phyloP scores from a whole-genome alignment of 768 basidiomycete genomes.

The Termitomyces titanicus region DNA sequence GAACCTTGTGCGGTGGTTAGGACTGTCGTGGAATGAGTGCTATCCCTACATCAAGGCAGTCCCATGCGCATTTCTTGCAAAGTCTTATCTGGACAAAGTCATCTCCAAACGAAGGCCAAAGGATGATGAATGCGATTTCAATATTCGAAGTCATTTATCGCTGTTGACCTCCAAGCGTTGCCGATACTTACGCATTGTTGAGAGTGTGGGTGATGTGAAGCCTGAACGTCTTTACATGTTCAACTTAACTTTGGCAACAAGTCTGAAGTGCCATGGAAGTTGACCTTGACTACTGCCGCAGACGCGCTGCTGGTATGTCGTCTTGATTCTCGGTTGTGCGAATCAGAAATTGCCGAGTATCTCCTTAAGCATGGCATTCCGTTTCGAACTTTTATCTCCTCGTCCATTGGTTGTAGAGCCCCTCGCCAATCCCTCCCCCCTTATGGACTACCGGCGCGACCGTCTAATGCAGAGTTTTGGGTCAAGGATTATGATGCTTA shows the following conservation, averaged over 20 bases:
- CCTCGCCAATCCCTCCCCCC: background rate
- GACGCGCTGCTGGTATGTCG: background rate
- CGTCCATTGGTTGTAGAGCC: background rate
- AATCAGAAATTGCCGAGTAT: background rate
- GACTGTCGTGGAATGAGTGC: background rate
- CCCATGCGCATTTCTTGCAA: background rate
- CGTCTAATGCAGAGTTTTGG: background rate
- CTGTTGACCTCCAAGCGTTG: background rate
- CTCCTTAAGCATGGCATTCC: background rate
- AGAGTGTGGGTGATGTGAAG: background rate
- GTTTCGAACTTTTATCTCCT: background rate
- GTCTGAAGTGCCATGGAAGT: too few species aligned
- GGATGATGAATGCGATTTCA: background rate
- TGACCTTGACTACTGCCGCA: background rate
- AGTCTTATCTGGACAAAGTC: too few species aligned
- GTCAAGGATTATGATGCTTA: background rate
- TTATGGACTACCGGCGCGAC: background rate
- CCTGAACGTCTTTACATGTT: background rate
- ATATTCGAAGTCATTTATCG: background rate
- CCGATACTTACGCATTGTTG: background rate
- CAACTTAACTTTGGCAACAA: background rate
- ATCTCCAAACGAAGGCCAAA: too few species aligned
- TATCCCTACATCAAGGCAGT: background rate
- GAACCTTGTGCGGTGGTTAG: background rate
- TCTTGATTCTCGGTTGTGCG: background rate